Conservation (phyloP, 306 rosid species). For the Dryas alaskensis region DNA sequence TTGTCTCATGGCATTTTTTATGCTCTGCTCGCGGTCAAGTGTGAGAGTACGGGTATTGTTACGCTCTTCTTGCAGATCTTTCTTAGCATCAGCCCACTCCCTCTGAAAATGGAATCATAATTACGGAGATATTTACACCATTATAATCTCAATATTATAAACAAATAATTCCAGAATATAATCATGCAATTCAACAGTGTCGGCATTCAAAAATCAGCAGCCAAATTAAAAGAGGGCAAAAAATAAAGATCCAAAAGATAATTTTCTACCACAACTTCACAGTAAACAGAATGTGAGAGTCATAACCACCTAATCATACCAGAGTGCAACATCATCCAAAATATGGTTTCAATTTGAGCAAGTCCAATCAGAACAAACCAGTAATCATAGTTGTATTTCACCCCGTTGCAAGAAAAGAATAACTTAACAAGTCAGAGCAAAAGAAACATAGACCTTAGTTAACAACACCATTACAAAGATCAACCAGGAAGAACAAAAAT, state of each 20-base stretch:
- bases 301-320: neutral
- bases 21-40: slow-evolving; percentile 62
- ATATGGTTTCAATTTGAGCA: slow-evolving; percentile 2
- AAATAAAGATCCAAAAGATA: too few relatives aligned
- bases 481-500: neutral
- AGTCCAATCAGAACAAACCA: neutral
- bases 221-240: too few relatives aligned
- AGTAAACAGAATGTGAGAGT: neutral
- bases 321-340: neutral
- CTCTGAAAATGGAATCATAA: slow-evolving; percentile 40
- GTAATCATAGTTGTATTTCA: too few relatives aligned
- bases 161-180: neutral
- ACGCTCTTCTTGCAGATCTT: slow-evolving; percentile 78
- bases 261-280: neutral
- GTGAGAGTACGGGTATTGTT: slow-evolving; percentile 58
- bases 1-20: slow-evolving; percentile 62
- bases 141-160: neutral
- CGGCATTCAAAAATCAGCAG: neutral
- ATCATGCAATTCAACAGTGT: neutral
- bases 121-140: neutral
- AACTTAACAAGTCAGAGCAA: neutral
- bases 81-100: slow-evolving; percentile 96
- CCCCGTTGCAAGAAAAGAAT: too few relatives aligned
- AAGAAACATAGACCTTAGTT: neutral
- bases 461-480: neutral